Percentiles rank a stretch among this genome's conserved stretches.
phyloP scores from a whole-genome alignment of 352 stramenopile species.

The Phytophthora sp. region DNA sequence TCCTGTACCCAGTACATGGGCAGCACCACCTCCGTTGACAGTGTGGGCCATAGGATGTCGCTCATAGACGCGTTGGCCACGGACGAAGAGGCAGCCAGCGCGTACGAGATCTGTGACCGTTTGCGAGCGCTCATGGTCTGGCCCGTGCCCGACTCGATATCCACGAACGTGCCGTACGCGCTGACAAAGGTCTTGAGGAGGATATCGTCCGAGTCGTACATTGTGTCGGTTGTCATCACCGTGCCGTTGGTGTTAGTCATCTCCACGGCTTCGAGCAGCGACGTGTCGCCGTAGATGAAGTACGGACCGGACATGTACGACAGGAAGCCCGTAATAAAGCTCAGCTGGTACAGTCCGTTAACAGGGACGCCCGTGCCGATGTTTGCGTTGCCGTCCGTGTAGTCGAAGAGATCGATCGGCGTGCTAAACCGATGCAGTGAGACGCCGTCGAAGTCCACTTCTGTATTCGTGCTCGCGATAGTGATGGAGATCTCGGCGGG shows the following conservation, averaged over 20 bases:
- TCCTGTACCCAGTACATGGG: slow-evolving; percentile 73
- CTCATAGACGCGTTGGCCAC: slow-evolving; percentile 55
- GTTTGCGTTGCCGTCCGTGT: slow-evolving; percentile 36
- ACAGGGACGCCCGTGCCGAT: slow-evolving; percentile 61
- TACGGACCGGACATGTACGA: slow-evolving; percentile 72
- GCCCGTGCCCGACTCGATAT: slow-evolving; percentile 68
- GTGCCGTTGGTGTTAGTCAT: slow-evolving; percentile 64
- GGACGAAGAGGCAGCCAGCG: slow-evolving; percentile 48
- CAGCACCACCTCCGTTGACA: slow-evolving; percentile 62
- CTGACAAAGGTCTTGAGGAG: slow-evolving; percentile 61
- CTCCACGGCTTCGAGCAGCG: slow-evolving; percentile 47
- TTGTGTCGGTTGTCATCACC: slow-evolving; percentile 30
- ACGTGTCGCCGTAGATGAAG: slow-evolving; percentile 64
- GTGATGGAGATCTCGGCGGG: slow-evolving; percentile 57
- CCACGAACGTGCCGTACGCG: slow-evolving; percentile 63
- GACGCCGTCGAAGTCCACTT: slow-evolving; percentile 52
- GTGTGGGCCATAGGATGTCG: slow-evolving; percentile 61
- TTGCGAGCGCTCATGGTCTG: slow-evolving; percentile 77
- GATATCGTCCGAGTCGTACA: slow-evolving; percentile 49
- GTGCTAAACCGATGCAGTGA: slow-evolving; percentile 61
- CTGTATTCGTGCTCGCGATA: slow-evolving; percentile 46
- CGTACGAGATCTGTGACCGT: slow-evolving; percentile 63
- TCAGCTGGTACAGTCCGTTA: slow-evolving; percentile 67
- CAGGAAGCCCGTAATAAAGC: slow-evolving; percentile 67
- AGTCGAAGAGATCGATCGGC: slow-evolving; percentile 44